Conservation (phyloP, 441 rosid species). For the Metrosideros polymorpha region DNA sequence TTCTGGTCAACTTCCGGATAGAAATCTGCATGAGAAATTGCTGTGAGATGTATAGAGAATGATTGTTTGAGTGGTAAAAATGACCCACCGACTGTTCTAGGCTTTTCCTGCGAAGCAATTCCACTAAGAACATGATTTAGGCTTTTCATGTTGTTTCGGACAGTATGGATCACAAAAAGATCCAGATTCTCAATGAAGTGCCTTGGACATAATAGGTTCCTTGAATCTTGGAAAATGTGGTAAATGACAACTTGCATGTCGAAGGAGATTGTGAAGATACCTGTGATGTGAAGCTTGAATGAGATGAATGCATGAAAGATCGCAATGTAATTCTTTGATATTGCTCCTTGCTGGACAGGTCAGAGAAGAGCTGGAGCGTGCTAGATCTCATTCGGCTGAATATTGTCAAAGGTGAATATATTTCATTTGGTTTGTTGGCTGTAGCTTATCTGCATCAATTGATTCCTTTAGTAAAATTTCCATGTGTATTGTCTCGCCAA, state of each 20-base stretch:
- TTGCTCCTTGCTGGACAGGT: neutral
- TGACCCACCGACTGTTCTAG: neutral
- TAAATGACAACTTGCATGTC: neutral
- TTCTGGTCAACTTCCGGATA: neutral
- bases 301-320: neutral
- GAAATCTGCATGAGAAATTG: neutral
- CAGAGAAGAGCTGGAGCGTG: neutral
- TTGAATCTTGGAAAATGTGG: neutral
- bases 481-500: accelerated
- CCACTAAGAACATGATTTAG: neutral
- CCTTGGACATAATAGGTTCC: neutral
- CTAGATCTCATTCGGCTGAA: accelerated
- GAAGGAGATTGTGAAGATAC: neutral
- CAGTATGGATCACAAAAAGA: neutral
- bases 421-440: neutral
- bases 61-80: accelerated
- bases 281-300: neutral
- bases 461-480: neutral
- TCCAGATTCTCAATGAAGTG: neutral
- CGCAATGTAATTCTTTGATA: neutral
- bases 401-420: neutral
- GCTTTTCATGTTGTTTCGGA: neutral
- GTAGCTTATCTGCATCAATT: neutral
- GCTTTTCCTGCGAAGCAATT: neutral
- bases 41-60: neutral